phyloP scores from a whole-genome alignment of 148 eudicot species.

The Diospyros lotus region DNA sequence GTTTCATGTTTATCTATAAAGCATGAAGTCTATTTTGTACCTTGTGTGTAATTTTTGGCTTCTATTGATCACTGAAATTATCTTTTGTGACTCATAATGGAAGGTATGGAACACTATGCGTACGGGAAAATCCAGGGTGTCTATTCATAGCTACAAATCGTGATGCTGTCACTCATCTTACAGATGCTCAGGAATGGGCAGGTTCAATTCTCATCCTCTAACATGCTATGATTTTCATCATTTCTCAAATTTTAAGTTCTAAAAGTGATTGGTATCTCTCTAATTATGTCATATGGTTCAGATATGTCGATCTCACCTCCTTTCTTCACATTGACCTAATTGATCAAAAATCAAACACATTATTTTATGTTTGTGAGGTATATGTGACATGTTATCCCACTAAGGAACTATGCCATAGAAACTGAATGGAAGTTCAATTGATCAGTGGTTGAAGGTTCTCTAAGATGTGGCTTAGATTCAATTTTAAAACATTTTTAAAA shows the following conservation, averaged over 20 bases:
- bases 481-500: neutral
- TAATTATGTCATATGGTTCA: neutral
- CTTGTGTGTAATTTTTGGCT: neutral
- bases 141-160: conserved; percentile 96
- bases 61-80: neutral
- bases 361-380: neutral
- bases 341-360: neutral
- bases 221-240: neutral
- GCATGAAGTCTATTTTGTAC: neutral
- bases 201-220: conserved; percentile 35
- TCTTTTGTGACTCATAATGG: conserved; percentile 15
- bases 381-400: neutral
- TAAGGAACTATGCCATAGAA: neutral
- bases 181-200: conserved; percentile 99
- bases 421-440: neutral
- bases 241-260: neutral
- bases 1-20: neutral
- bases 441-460: neutral
- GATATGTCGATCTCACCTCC: neutral
- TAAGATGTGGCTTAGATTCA: neutral
- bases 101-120: conserved; percentile 94
- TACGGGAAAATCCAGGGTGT: conserved; percentile 94
- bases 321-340: conserved; percentile 2
- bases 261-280: neutral
- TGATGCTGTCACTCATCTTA: conserved; percentile 95